Conservation (phyloP, 768 basidiomycete genomes). For the Kwoniella heveanensis region DNA sequence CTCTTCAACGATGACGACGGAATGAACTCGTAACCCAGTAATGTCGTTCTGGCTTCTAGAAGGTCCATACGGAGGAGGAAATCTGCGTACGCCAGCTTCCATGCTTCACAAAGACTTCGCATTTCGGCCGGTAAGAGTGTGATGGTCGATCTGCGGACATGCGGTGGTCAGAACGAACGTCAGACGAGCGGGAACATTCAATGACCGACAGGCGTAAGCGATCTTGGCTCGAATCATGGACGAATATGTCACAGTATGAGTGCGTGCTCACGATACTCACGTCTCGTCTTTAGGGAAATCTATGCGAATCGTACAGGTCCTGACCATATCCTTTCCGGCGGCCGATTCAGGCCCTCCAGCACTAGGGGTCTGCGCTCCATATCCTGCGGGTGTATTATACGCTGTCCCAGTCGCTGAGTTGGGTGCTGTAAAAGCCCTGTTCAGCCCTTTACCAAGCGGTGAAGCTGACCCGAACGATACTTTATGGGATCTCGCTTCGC, state of each 20-base stretch:
- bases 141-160: conserved; percentile 24
- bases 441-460: conserved; percentile 11
- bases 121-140: conserved; percentile 30
- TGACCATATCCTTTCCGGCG: conserved; percentile 14
- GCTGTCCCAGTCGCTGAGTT: conserved; percentile 2
- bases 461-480: conserved; percentile 23
- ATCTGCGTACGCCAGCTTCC: conserved; percentile 48
- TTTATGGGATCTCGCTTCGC: conserved; percentile 12
- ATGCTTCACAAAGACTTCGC: conserved; percentile 31
- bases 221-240: no score
- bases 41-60: conserved; percentile 26
- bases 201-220: no score
- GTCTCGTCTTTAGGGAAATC: conserved; percentile 30
- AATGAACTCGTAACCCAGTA: conserved; percentile 34
- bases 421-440: conserved; percentile 11
- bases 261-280: conserved; percentile 19
- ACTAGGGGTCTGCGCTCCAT: conserved; percentile 10
- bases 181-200: neutral
- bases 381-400: conserved; percentile 14
- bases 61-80: conserved; percentile 46
- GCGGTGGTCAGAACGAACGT: neutral
- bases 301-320: conserved; percentile 28
- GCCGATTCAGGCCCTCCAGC: neutral
- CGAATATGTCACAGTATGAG: no score
- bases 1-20: neutral